A percentile compares a stretch with the other conserved stretches of the same genome.
phyloP scores from a whole-genome alignment of 768 basidiomycete species.

The Paxillus ammoniavirescens region DNA sequence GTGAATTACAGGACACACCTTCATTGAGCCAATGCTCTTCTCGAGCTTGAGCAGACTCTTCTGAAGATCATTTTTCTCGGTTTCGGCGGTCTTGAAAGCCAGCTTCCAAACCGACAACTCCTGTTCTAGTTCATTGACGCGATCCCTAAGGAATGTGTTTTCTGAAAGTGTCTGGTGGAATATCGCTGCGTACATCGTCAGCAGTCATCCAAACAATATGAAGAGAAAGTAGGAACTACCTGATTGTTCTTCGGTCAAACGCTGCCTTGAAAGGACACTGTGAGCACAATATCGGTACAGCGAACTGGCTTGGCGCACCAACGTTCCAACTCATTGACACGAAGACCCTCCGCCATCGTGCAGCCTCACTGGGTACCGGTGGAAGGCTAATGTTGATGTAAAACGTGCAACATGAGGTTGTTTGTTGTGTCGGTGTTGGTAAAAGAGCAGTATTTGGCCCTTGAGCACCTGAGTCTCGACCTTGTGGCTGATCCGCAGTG shows the following conservation, averaged over 20 bases:
- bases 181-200: slow-evolving; percentile 20
- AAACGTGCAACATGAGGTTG: neutral
- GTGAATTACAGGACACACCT: slow-evolving; percentile 18
- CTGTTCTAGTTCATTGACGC: slow-evolving; percentile 37
- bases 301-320: neutral
- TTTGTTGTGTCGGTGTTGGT: neutral
- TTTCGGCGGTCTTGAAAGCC: slow-evolving; percentile 34
- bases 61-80: slow-evolving; percentile 29
- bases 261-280: slow-evolving; percentile 23
- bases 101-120: slow-evolving; percentile 42
- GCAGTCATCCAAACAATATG: neutral
- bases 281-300: neutral
- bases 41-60: slow-evolving; percentile 30
- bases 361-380: neutral
- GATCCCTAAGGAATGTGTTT: slow-evolving; percentile 29
- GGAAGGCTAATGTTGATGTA: neutral
- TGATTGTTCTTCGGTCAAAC: slow-evolving; percentile 34
- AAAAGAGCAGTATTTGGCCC: neutral
- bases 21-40: slow-evolving; percentile 31
- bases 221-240: slow-evolving; percentile 12
- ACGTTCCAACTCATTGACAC: slow-evolving; percentile 3
- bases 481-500: neutral
- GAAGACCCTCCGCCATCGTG: slow-evolving; percentile 2
- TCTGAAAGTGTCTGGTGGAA: slow-evolving; percentile 31
- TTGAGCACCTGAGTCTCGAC: no score